Percentiles rank a stretch among this genome's conserved stretches.
Conservation (phyloP, 768 basidiomycete genomes). For the Boletus reticulatus region DNA sequence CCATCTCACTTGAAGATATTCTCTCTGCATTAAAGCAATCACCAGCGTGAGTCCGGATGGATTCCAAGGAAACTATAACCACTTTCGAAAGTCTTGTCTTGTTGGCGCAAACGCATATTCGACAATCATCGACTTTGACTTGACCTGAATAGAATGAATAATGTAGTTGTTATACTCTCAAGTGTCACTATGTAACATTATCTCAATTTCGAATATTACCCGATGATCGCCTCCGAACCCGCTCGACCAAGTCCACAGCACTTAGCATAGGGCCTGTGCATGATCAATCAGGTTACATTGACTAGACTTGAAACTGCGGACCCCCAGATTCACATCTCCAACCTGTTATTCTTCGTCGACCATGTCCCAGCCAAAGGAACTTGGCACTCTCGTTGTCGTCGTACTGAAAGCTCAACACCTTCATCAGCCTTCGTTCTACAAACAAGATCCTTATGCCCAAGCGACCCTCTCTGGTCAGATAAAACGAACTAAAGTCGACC, state of each 20-base stretch:
- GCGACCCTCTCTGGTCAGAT: conserved; percentile 56
- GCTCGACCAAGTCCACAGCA: too few relatives aligned
- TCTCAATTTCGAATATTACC: too few relatives aligned
- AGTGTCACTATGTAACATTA: too few relatives aligned
- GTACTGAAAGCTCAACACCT: conserved; percentile 84
- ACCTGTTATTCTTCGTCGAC: not conserved
- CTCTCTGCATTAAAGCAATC: conserved; percentile 30
- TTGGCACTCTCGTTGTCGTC: conserved; percentile 84
- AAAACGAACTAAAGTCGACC: conserved; percentile 69
- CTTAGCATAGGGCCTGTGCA: too few relatives aligned
- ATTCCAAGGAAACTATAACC: too few relatives aligned
- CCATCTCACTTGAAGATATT: conserved; percentile 73
- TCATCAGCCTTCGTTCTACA: conserved; percentile 83
- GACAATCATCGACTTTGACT: too few relatives aligned
- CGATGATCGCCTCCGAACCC: too few relatives aligned
- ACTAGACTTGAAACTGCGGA: too few relatives aligned
- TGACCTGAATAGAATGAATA: too few relatives aligned
- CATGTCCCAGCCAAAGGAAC: conserved; percentile 40
- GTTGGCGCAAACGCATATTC: too few relatives aligned
- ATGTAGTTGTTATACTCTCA: too few relatives aligned
- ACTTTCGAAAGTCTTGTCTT: not conserved
- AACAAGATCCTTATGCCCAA: conserved; percentile 86
- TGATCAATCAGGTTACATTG: too few relatives aligned
- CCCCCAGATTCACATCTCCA: not conserved
- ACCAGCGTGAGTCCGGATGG: not conserved